Base-by-base conservation (phyloP, 306 rosid species). In the Cicer judaicum region DNA sequence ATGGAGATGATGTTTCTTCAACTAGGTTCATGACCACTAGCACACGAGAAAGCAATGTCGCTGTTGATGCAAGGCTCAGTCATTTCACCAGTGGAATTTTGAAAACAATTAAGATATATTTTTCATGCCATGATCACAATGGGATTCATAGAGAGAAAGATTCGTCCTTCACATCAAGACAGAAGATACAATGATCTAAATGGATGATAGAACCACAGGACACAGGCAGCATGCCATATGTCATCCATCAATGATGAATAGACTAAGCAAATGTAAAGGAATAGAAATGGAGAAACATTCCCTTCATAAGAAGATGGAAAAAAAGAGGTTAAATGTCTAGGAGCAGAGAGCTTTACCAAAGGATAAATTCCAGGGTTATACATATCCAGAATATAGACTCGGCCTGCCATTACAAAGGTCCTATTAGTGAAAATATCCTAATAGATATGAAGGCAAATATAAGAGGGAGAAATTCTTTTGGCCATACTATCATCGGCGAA, bases 361-460 rank as follows among this genome's bases (percentile, higher is more conserved):
- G 98, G 98, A 87, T 91, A 93, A 79, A 93, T 91, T 67, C 89
- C 90, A 57, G 98, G 96, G 84, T 93, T 89, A 89, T 88, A 93
- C 90, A 93, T 84, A 78, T 93, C 98, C 78, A 93, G 82, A 72
- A 88, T 84, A 81, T 91, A 89, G 81, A 89, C 96, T 34, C 93
- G 88, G 47, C 84, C 98, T 93, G 94, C 73, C 69, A 72, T 82
- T 52, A 74, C 56, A 77, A 78, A 87, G 53, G 10, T 44, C 14
- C 43, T 49, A 61, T 84, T 50, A 79, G 80, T 62, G 53, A 53
- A 71, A 52, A 81, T 39, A 52, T 39, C 24, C 55, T 11, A 24
- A 42, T 61, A 60, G 79, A 78, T 57, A 61, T 40, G 49, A 82
- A 55, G 65, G 19, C 73, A 87, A 79, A 73, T 46, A 78, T 49